Conservation (phyloP, 2,329 filamentous ascomycete genomes). For the Verticillium tricorpus region DNA sequence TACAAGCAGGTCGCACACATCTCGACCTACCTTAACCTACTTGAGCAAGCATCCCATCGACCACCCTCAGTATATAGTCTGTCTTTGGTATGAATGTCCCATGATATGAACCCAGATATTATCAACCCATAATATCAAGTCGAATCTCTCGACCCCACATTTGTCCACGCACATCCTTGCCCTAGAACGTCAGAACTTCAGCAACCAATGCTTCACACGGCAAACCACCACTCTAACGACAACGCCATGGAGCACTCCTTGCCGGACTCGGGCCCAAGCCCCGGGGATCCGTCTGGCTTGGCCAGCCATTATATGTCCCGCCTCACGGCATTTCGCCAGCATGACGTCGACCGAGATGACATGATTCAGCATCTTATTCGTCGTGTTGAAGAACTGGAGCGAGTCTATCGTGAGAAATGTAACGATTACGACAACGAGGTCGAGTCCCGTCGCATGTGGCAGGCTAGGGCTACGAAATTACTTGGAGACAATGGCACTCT, state of each 20-base stretch:
- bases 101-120: not conserved
- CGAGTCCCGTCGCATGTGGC: slow-evolving; percentile 16
- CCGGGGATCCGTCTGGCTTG: not conserved
- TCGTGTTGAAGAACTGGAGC: slow-evolving; percentile 4
- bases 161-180: too few species aligned
- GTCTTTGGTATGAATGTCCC: too few species aligned
- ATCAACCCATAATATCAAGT: not conserved
- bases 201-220: not conserved
- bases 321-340: slow-evolving; percentile 4
- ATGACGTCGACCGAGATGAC: slow-evolving; percentile 8
- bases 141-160: not conserved
- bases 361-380: slow-evolving; percentile 10
- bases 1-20: not conserved
- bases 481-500: slow-evolving; percentile 6
- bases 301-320: not conserved
- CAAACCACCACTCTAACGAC: not conserved
- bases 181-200: too few species aligned
- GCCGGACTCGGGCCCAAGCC: not conserved
- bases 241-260: not conserved
- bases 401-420: slow-evolving; percentile 9
- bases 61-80: not conserved
- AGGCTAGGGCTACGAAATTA: slow-evolving; percentile 10
- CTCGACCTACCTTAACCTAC: not conserved
- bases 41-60: not conserved
- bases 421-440: slow-evolving; percentile 16